A percentile compares a stretch with the other conserved stretches of the same genome.
Conservation (phyloP, 1,284 basidiomycete genomes). For the Heterobasidion annosum region DNA sequence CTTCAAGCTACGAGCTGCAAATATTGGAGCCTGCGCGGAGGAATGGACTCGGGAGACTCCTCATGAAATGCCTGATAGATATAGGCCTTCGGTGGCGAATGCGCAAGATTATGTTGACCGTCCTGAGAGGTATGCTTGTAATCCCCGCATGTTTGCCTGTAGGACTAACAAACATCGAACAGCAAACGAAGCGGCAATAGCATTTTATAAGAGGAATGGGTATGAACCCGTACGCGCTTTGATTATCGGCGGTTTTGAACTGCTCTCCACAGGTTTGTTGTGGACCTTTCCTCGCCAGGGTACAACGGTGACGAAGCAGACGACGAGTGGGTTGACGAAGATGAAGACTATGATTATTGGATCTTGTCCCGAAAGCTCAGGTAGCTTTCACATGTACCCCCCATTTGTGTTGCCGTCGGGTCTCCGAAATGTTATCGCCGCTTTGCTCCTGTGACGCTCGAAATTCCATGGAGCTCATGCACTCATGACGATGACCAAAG, state of each 20-base stretch:
- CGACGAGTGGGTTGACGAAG: conserved; percentile 19
- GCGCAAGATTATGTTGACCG: conserved; percentile 66
- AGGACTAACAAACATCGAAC: too few relatives aligned
- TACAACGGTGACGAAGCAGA: conserved; percentile 15
- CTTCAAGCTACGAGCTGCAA: conserved; percentile 64
- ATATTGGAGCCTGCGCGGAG: conserved; percentile 33
- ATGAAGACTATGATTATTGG: conserved; percentile 40
- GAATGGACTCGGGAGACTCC: conserved; percentile 44
- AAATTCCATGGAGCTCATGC: too few relatives aligned
- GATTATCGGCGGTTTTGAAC: neutral
- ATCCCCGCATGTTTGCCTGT: neutral
- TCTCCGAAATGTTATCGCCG: too few relatives aligned
- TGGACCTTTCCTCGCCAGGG: conserved; percentile 48
- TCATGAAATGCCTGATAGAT: conserved; percentile 38
- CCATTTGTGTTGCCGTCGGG: too few relatives aligned
- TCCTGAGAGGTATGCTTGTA: conserved; percentile 45
- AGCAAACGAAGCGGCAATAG: conserved; percentile 48
- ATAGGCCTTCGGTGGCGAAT: conserved; percentile 48
- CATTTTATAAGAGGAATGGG: conserved; percentile 53
- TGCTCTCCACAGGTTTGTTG: conserved; percentile 34
- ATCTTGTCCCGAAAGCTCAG: conserved; percentile 37
- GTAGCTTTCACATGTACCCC: neutral
- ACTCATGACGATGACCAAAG: too few relatives aligned
- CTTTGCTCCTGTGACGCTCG: too few relatives aligned
- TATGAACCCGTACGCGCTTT: conserved; percentile 18